Percentiles rank a stretch among this genome's conserved stretches.
Conservation (phyloP, 805 yeast genomes). For the Brettanomyces sp. region DNA sequence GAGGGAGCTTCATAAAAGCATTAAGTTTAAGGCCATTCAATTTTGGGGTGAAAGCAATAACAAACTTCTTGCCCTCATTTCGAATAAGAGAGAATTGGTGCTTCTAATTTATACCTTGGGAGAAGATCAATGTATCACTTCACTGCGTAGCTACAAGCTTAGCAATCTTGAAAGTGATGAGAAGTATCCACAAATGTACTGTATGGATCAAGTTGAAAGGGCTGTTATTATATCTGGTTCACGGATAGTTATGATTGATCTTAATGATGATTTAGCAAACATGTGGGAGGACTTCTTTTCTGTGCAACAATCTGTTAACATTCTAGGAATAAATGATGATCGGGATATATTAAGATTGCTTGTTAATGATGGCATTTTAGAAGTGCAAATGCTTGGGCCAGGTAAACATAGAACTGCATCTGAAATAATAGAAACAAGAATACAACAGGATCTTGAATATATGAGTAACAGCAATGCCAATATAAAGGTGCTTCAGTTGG, state of each 20-base stretch:
- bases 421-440: conserved; percentile 51
- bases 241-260: conserved; percentile 1
- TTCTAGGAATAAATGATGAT: conserved; percentile 17
- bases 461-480: no score
- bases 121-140: no score
- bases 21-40: neutral
- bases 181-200: no score
- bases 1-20: neutral
- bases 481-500: conserved; percentile 8
- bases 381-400: conserved; percentile 40
- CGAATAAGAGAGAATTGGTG: no score
- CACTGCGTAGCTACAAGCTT: no score
- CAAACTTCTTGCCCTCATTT: no score
- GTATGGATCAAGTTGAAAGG: no score
- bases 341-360: conserved; percentile 21
- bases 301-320: conserved; percentile 40
- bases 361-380: conserved; percentile 53
- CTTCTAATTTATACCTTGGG: no score
- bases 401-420: conserved; percentile 4
- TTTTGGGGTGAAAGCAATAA: no score
- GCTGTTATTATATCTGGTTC: conserved; percentile 63
- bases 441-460: conserved; percentile 78
- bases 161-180: no score
- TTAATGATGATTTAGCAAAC: no score
- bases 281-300: conserved; percentile 73